Evolutionary conservation across 306 rosid species (phyloP).

Genomic region (Bauhinia variegata): DNA sequence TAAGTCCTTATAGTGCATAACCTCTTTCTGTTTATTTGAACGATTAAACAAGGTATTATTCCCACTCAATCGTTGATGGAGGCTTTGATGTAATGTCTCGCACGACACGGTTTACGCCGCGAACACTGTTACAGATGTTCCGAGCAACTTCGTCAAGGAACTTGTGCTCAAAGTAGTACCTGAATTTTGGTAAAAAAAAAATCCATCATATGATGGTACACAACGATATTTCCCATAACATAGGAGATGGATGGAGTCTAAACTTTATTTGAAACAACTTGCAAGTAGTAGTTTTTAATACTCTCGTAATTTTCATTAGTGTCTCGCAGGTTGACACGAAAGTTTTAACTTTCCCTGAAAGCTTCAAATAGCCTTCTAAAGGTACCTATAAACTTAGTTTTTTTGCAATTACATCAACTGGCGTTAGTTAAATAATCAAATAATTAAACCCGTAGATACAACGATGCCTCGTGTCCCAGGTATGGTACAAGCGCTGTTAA

Average conservation of each 20-base stretch:
- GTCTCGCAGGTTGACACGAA: no score
- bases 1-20: conserved; percentile 21
- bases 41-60: conserved; percentile 45
- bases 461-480: no score
- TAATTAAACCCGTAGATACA: neutral
- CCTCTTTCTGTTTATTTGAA: no score
- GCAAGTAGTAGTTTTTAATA: neutral
- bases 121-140: conserved; percentile 86
- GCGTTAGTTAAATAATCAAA: no score
- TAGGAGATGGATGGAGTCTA: conserved; percentile 4
- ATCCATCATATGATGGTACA: conserved; percentile 6
- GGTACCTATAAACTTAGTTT: no score
- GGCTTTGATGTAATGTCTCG: conserved; percentile 97
- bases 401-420: neutral
- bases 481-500: conserved; percentile 22
- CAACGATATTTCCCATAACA: conserved; percentile 1
- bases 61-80: conserved; percentile 98
- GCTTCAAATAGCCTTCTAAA: no score
- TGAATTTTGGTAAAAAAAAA: conserved; percentile 44
- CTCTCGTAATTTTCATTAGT: no score
- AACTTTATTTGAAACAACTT: conserved; percentile 10
- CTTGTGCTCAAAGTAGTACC: conserved; percentile 87
- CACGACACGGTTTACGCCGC: conserved; percentile 87
- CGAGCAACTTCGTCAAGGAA: conserved; percentile 78
- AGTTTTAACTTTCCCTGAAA: no score